phyloP scores from a whole-genome alignment of 2,329 filamentous ascomycete species.

The Geoglossum cookeanum region DNA sequence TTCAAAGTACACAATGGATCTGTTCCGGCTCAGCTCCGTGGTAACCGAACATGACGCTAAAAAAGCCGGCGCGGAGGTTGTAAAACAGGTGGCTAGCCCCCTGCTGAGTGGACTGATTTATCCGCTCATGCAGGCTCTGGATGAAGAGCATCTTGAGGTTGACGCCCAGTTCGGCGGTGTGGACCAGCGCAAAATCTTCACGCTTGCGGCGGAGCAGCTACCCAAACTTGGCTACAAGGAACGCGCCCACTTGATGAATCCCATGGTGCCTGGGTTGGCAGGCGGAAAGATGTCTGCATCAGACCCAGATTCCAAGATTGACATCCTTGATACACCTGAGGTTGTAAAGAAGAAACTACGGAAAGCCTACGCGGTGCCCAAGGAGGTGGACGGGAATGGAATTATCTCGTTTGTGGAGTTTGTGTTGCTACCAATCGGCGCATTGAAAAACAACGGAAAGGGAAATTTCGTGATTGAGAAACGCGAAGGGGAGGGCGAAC shows the following conservation, averaged over 20 bases:
- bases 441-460: conserved; percentile 34
- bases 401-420: conserved; percentile 72
- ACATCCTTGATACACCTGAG: conserved; percentile 67
- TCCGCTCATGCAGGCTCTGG: conserved; percentile 73
- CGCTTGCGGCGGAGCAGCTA: conserved; percentile 64
- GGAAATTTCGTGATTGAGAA: conserved; percentile 49
- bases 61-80: conserved; percentile 81
- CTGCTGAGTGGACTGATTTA: conserved; percentile 59
- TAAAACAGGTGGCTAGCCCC: conserved; percentile 73
- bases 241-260: conserved; percentile 57
- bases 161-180: conserved; percentile 77
- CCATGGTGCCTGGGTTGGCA: conserved; percentile 73
- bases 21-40: conserved; percentile 55
- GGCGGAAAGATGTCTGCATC: conserved; percentile 64
- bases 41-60: conserved; percentile 66
- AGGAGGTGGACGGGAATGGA: conserved; percentile 66
- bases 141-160: conserved; percentile 74
- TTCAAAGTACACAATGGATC: conserved; percentile 62
- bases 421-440: conserved; percentile 60
- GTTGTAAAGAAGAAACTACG: conserved; percentile 62
- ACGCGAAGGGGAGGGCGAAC: conserved; percentile 44
- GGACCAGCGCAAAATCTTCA: conserved; percentile 82
- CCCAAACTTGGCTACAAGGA: conserved; percentile 72
- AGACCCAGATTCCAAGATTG: conserved; percentile 69
- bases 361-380: conserved; percentile 65